Evolutionary conservation across 2,329 filamentous ascomycete species (phyloP), one percentile per base, ranked within the genome.

Genomic region (Clonostachys chloroleuca): DNA sequence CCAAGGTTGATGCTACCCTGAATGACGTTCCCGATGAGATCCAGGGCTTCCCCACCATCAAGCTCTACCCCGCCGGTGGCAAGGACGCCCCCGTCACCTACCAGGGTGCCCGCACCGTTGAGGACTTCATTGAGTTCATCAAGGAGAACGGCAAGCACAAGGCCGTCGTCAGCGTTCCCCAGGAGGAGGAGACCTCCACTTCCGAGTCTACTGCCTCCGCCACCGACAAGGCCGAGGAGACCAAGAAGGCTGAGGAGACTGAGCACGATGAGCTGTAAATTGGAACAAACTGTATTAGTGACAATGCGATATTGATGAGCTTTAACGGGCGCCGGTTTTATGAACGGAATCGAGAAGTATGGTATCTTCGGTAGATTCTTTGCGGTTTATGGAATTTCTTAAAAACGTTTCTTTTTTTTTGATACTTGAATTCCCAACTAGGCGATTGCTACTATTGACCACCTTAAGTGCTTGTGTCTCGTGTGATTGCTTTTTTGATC

Each of bases 11-110:
- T 64, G 94, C 94, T 50, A 99, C 94, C 52, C 73, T 75, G 74
- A 99, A 99, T 77, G 94, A 99, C 61, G 89, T 97, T 49, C 94
- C 94, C 49, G 92, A 97, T 70, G 89, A 96, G 75, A 90, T 99
- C 64, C 83, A 89, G 70, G 94, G 94, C 54, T 99, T 99, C 87
- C 94, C 94, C 49, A 99, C 94, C 68, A 96, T 99, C 82, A 97
- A 97, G 83, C 83, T 99, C 57, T 99, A 84, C 87, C 83, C 89
- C 54, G 94, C 94, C 59, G 92, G 91, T 62, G 79, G 80, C 71
- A 99, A 99, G 84, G 78, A 80, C 63, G 76, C 83, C 57, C 89
- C 94, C 50, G 70, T 96, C 53, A 89, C 90, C 59, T 99, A 96
- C 82, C 80, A 78, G 55, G 94, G 94, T 59, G 81, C 86, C 55